Conservation (phyloP, 768 basidiomycete species). For the Hygrocybe coccinea region DNA sequence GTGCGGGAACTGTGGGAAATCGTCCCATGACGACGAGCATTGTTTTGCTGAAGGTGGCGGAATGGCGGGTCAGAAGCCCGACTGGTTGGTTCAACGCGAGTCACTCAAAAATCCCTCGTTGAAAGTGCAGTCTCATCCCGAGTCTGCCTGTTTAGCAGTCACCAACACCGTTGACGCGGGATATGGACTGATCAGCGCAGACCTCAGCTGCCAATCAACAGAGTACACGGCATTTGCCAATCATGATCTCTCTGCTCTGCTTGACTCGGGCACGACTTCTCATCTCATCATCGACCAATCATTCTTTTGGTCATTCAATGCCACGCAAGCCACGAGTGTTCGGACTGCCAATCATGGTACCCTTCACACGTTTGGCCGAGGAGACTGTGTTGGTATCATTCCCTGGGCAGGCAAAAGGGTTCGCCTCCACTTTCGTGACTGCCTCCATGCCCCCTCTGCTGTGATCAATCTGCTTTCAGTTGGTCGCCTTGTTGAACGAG, state of each 20-base stretch:
- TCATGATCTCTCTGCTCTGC: neutral
- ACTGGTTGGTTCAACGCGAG: slow-evolving; percentile 1
- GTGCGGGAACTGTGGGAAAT: neutral
- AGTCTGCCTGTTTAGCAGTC: neutral
- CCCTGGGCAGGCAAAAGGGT: slow-evolving; percentile 3
- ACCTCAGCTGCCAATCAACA: neutral
- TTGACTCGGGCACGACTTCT: slow-evolving; percentile 21
- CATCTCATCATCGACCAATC: slow-evolving; percentile 17
- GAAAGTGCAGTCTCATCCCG: too few relatives aligned
- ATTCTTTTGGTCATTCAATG: slow-evolving; percentile 15
- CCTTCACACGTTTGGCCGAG: slow-evolving; percentile 3
- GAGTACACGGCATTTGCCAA: neutral
- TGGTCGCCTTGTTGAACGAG: slow-evolving; percentile 16
- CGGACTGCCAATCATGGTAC: slow-evolving; percentile 19
- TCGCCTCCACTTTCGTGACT: slow-evolving; percentile 13
- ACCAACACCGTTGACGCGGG: neutral
- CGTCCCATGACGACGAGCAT: neutral
- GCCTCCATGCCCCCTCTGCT: slow-evolving; percentile 21
- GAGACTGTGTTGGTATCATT: slow-evolving; percentile 11
- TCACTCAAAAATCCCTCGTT: too few relatives aligned
- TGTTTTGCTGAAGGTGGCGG: neutral
- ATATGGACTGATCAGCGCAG: neutral
- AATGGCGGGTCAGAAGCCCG: slow-evolving; percentile 7
- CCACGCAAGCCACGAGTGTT: slow-evolving; percentile 1
- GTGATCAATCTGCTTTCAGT: slow-evolving; percentile 18